A percentile compares a stretch with the other conserved stretches of the same genome.
These are phyloP conservation scores for Leccinellum albellum DNA, from an alignment of 768 basidiomycete genomes.

Conservation along the genomic window DNA sequence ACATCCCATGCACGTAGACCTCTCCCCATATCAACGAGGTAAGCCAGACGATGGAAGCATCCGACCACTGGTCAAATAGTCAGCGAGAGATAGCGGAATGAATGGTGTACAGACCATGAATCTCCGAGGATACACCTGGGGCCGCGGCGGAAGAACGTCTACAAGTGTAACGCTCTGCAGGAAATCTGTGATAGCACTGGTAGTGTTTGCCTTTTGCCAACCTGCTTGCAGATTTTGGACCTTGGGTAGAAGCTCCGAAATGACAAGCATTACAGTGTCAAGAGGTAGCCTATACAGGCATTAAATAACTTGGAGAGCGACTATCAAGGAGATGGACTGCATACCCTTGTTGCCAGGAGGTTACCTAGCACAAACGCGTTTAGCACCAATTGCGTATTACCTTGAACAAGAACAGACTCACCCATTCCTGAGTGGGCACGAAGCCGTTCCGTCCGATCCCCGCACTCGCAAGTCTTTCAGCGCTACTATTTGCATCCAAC, in stretches of 20 bases:
- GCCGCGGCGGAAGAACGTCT: constrained; percentile 70
- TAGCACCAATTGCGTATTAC: not conserved
- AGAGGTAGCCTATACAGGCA: constrained; percentile 65
- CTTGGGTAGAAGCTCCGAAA: constrained; percentile 83
- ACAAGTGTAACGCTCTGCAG: constrained; percentile 64
- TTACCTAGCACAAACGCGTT: constrained; percentile 46
- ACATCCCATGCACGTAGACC: constrained; percentile 87
- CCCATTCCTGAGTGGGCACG: constrained; percentile 97
- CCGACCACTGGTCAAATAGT: constrained; percentile 68
- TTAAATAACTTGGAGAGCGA: constrained; percentile 5
- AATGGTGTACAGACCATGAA: constrained; percentile 59
- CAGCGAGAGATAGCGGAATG: not conserved
- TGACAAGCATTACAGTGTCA: constrained; percentile 81
- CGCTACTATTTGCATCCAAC: constrained; percentile 45
- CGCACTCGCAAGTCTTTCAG: constrained; percentile 62
- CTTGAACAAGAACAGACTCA: constrained; percentile 30
- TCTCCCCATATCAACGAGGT: constrained; percentile 95
- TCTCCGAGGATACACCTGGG: constrained; percentile 60
- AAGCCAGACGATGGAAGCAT: constrained; percentile 87
- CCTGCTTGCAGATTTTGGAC: constrained; percentile 76
- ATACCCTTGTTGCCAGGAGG: constrained; percentile 96
- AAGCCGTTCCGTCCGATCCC: constrained; percentile 89
- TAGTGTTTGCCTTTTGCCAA: constrained; percentile 57
- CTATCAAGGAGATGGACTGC: constrained; percentile 10
- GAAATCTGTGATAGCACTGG: constrained; percentile 69